Base-by-base conservation (phyloP, 768 basidiomycete species). In the Imleria badia region DNA sequence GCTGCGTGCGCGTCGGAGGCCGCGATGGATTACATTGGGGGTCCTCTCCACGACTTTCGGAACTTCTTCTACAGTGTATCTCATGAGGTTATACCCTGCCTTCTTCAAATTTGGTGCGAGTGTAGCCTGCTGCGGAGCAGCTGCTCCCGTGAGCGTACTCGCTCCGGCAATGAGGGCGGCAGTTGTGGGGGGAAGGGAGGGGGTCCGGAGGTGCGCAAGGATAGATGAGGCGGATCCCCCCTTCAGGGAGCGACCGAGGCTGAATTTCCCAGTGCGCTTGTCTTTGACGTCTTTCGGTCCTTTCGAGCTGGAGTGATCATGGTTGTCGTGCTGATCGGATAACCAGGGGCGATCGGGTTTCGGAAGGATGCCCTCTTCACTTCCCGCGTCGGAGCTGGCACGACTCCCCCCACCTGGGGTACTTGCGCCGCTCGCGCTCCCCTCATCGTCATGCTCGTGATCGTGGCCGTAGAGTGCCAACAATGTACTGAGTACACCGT, bases 111-210 rank as follows among this genome's bases (percentile, higher is more conserved):
- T 79, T 2, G 89, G 87, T 8, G 75, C 83, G 61, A 77, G 76
- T 26, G 73, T 73, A 46, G 61, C 71, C 41, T 76, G 70, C 11
- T 62, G 59, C 0, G 87, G 87, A 0, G 84, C 79, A 8, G 83
- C 81, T 3, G 79, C 79, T 17, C 86, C 88, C 2, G 79, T 73
- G 9, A 92, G 70, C 45, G 84, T 82, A 3, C 82, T 84, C 0
- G 88, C 84, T 52, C 84, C 83, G 8, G 86, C 81, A 20, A 94
- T 83, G 34, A 93, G 78, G 5, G 87, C 79, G 1, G 86, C 89
- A 54, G 60, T 51, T 15, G 62, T 51, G 20, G 62, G 33, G 0
- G 69, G 67, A n/a, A 64, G 48, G 12, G 67, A 59, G 5, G 66
- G 54, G 6, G 56, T 14, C 17, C 52, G 60, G 31, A 63, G 38